phyloP scores from a whole-genome alignment of 768 basidiomycete species.

The Suillus variegatus region DNA sequence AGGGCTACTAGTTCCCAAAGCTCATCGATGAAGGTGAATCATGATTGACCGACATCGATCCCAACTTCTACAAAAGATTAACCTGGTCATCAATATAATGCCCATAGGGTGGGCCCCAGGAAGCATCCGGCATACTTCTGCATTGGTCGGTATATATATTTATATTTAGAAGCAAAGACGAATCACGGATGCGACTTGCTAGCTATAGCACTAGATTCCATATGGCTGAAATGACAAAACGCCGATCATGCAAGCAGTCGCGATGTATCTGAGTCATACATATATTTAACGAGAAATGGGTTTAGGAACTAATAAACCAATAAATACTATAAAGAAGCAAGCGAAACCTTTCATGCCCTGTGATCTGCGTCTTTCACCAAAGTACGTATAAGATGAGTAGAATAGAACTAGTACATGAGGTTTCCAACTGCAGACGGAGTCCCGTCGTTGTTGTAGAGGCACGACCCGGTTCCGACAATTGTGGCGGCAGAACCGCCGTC shows the following conservation, averaged over 20 bases:
- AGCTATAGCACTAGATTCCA: too few relatives aligned
- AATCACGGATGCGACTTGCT: background rate
- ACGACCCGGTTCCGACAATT: conserved; percentile 30
- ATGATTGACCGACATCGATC: background rate
- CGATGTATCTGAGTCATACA: background rate
- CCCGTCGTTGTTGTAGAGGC: conserved; percentile 35
- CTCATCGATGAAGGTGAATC: background rate
- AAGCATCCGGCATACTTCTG: background rate
- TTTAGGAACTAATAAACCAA: background rate
- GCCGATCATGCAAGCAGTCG: background rate
- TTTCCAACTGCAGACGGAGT: conserved; percentile 26
- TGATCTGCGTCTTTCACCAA: background rate
- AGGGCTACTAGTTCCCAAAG: background rate
- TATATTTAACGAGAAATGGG: background rate
- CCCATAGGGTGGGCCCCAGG: background rate
- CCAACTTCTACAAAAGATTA: background rate
- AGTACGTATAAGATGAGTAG: background rate
- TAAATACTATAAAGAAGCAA: background rate
- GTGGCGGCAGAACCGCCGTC: conserved; percentile 19
- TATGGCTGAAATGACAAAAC: background rate
- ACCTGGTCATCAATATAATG: background rate
- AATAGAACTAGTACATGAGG: conserved; percentile 20
- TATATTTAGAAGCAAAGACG: background rate
- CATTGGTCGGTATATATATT: background rate
- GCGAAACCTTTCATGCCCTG: background rate